Evolutionary conservation across 2,329 filamentous ascomycete genomes (phyloP).

Genomic region (Cladosporium colombiae): DNA sequence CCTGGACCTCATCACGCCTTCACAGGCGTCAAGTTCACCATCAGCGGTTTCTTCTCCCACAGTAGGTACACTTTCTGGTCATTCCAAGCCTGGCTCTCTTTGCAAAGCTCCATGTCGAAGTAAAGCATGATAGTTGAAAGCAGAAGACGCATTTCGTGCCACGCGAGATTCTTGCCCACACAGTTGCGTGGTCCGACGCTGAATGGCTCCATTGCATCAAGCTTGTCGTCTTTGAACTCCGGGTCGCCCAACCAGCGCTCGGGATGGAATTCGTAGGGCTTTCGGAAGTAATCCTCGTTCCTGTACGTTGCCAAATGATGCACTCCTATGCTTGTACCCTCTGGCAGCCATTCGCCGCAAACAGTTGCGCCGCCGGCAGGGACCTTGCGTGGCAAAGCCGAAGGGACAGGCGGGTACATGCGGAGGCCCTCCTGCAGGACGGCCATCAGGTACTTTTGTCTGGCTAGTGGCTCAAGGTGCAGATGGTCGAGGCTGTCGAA

Average conservation of each 20-base stretch:
- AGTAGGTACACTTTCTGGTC: slow-evolving; percentile 36
- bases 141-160: slow-evolving; percentile 41
- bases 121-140: slow-evolving; percentile 41
- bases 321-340: slow-evolving; percentile 22
- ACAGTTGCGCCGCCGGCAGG: slow-evolving; percentile 33
- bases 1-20: not conserved
- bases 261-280: slow-evolving; percentile 1
- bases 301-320: slow-evolving; percentile 28
- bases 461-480: slow-evolving; percentile 27
- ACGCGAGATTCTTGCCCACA: slow-evolving; percentile 35
- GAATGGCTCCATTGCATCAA: slow-evolving; percentile 35
- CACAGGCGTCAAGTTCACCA: slow-evolving; percentile 21
- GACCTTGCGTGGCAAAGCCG: slow-evolving; percentile 37
- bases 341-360: slow-evolving; percentile 29
- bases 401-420: slow-evolving; percentile 41
- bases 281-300: slow-evolving; percentile 14
- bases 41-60: slow-evolving; percentile 37
- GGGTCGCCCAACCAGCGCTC: slow-evolving; percentile 33
- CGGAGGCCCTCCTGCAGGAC: slow-evolving; percentile 50
- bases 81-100: slow-evolving; percentile 32
- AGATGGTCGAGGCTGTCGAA: slow-evolving; percentile 40
- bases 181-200: slow-evolving; percentile 32
- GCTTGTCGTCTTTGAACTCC: slow-evolving; percentile 33
- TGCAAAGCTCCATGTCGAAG: slow-evolving; percentile 40
- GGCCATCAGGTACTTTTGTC: slow-evolving; percentile 45